Evolutionary conservation across 345 rosid genomes (phyloP).

Genomic region (Arabis alpina): DNA sequence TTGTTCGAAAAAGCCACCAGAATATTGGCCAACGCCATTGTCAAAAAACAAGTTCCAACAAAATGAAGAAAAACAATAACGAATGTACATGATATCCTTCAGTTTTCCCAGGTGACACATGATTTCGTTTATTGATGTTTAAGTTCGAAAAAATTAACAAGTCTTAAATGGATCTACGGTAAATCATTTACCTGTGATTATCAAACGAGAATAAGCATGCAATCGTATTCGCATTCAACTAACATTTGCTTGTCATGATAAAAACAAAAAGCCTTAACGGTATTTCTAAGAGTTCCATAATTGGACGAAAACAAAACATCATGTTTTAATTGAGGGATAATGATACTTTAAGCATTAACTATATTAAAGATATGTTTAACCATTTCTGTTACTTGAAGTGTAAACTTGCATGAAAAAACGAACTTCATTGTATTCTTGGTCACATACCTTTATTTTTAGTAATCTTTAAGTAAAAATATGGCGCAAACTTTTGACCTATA

Average conservation of each 20-base stretch:
- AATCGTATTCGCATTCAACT: slow-evolving; percentile 25
- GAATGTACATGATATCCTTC: not conserved
- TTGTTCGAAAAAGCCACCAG: too few species aligned
- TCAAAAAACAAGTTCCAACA: too few species aligned
- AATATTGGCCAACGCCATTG: too few species aligned
- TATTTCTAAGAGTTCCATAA: not conserved
- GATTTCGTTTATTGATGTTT: slow-evolving; percentile 29
- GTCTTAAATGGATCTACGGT: not conserved
- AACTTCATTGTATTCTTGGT: not conserved
- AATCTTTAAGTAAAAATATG: not conserved
- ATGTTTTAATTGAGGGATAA: not conserved
- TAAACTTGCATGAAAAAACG: not conserved
- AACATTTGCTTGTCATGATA: slow-evolving; percentile 3
- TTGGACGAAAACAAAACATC: slow-evolving; percentile 15
- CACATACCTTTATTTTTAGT: not conserved
- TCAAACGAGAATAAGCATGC: slow-evolving; percentile 9
- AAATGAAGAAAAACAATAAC: not conserved
- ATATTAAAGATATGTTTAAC: not conserved
- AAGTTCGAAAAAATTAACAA: not conserved
- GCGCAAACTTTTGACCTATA: slow-evolving; percentile 17
- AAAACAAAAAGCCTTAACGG: not conserved
- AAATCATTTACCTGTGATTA: not conserved
- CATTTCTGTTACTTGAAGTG: not conserved
- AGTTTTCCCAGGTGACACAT: slow-evolving; percentile 21
- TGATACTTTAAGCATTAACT: not conserved